Evolutionary conservation across 1,284 basidiomycete species (phyloP).

Genomic region (Leccinum pseudoinsigne): DNA sequence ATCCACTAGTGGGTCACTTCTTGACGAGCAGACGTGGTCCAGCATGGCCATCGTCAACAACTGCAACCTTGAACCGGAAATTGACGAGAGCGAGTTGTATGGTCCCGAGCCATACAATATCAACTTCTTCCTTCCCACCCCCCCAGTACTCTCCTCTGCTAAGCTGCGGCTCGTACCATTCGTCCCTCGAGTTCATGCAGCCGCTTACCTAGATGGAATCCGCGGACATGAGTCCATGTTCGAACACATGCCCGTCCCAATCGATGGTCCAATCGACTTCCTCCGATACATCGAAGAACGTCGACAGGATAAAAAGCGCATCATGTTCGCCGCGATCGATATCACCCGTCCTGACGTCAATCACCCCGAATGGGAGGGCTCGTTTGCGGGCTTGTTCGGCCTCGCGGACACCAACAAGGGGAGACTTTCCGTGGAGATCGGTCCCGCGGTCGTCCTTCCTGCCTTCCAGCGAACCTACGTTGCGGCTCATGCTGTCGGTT

Average conservation of each 20-base stretch:
- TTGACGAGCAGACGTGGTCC: background rate
- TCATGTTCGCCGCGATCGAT: conserved; percentile 51
- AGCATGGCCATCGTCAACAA: conserved; percentile 17
- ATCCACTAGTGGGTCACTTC: background rate
- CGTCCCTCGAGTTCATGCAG: conserved; percentile 24
- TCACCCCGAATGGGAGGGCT: conserved; percentile 24
- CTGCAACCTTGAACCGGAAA: conserved; percentile 4
- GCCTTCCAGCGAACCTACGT: conserved; percentile 67
- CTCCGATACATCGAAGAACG: conserved; percentile 17
- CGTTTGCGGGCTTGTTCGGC: conserved; percentile 21
- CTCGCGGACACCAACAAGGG: conserved; percentile 5
- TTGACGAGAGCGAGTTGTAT: conserved; percentile 10
- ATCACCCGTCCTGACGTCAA: conserved; percentile 34
- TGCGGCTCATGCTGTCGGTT: conserved; percentile 56
- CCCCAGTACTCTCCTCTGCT: conserved; percentile 13
- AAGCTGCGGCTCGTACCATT: conserved; percentile 26
- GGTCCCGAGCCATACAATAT: conserved; percentile 24
- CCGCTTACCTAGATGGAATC: conserved; percentile 21
- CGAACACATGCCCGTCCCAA: conserved; percentile 13
- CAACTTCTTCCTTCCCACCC: conserved; percentile 14
- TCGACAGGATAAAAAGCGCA: conserved; percentile 3
- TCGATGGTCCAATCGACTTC: conserved; percentile 18
- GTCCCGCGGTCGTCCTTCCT: conserved; percentile 50
- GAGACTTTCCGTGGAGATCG: conserved; percentile 50
- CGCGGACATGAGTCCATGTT: conserved; percentile 25